Evolutionary conservation across 169 alveolate species (phyloP), one percentile per base, ranked within the genome.

Genomic region (Eimeria falciformis): DNA sequence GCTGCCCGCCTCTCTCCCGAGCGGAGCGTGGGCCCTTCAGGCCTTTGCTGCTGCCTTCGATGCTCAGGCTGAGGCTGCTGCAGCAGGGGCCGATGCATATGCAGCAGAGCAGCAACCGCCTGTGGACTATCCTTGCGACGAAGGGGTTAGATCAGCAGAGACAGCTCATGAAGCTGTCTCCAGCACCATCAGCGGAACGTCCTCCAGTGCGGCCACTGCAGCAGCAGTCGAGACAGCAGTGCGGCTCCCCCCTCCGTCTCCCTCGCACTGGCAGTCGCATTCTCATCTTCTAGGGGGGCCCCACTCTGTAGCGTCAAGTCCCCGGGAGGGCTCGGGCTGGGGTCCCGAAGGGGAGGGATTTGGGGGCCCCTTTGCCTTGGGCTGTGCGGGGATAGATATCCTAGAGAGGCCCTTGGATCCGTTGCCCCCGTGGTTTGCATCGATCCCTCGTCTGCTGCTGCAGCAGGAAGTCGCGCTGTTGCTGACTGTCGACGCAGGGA

Each of bases 11-110:
- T 29, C 62, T 18, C 47, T 45, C 17, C 83, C 83, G 33, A 71
- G 58, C 11, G 83, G 83, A 21, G 21, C 58, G 17, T 71, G 83
- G 83, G 83, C 83, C 11, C 58, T 71, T 17, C 83, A 71, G 33
- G 83, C 83, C 40, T 71, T 71, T 71, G 50, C 83, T 17, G 83
- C 83, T 12, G 83, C 83, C 9, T 71, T 71, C 43, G 83, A 71
- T 4, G 58, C n/a, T 29, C 83, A 71, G 23, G 29, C 73, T n/a
- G 73, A 12, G 25, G 73, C 73, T 18, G 17, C 62, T 12, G 62
- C 62, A 12, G n/a, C n/a, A n/a, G n/a, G n/a, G n/a, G n/a, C n/a
- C n/a, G n/a, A n/a, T n/a, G n/a, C n/a, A n/a, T n/a, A n/a, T n/a
- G n/a, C n/a, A n/a, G n/a, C n/a, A n/a, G n/a, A n/a, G n/a, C n/a